Percentiles rank a stretch among this genome's conserved stretches.
These are phyloP conservation scores for Zygosaccharomyces lentus DNA, from an alignment of 805 yeast genomes.

Conservation along the genomic window DNA sequence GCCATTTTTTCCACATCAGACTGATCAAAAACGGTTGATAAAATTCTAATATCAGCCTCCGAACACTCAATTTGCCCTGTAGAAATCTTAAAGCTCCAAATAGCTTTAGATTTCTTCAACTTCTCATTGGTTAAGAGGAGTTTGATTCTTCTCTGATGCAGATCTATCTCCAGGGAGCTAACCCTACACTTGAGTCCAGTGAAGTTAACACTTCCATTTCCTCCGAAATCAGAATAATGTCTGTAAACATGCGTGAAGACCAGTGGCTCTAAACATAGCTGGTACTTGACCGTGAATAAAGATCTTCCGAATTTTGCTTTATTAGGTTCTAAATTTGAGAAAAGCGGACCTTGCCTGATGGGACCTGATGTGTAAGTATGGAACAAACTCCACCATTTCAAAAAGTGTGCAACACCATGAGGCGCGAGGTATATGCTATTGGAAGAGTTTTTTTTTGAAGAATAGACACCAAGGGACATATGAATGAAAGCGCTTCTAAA, in stretches of 20 bases:
- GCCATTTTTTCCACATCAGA: constrained; percentile 43
- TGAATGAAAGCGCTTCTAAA: constrained; percentile 64
- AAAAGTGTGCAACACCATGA: constrained; percentile 59
- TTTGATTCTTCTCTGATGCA: constrained; percentile 52
- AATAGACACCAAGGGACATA: constrained; percentile 41
- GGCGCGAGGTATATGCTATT: constrained; percentile 76
- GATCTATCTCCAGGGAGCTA: constrained; percentile 50
- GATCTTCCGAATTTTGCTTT: constrained; percentile 61
- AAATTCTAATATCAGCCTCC: constrained; percentile 62
- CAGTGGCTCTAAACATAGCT: constrained; percentile 60
- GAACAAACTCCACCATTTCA: constrained; percentile 78
- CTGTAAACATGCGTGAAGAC: constrained; percentile 68
- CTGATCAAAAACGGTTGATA: constrained; percentile 62
- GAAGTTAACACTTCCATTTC: constrained; percentile 38
- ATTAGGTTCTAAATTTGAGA: constrained; percentile 46
- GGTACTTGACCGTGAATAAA: constrained; percentile 69
- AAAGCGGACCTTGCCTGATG: constrained; percentile 64
- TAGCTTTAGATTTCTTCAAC: constrained; percentile 41
- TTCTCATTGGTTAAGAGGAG: constrained; percentile 42
- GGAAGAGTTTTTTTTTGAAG: constrained; percentile 39
- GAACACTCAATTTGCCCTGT: constrained; percentile 66
- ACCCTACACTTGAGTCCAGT: constrained; percentile 65
- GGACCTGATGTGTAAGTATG: constrained; percentile 76
- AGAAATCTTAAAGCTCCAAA: constrained; percentile 55
- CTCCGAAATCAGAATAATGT: constrained; percentile 46